Conservation (phyloP, 2,329 filamentous ascomycete genomes). For the Coniochaeta sp. region DNA sequence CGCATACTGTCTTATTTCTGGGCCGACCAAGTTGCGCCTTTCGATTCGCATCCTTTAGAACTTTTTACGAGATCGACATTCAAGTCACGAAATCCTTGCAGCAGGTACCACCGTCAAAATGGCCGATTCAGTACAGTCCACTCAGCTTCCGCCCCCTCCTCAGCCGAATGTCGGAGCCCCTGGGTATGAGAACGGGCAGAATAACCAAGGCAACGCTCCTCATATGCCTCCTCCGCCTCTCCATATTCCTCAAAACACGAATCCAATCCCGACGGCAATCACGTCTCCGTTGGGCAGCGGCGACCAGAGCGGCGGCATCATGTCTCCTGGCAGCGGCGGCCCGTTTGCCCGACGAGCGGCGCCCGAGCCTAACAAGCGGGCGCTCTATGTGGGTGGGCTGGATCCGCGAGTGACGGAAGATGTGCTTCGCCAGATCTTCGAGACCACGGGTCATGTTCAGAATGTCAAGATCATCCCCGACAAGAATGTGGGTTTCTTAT, state of each 20-base stretch:
- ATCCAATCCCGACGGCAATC: slow-evolving; percentile 88
- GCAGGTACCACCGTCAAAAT: background rate
- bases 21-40: background rate
- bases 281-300: slow-evolving; percentile 72
- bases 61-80: background rate
- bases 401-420: slow-evolving; percentile 95
- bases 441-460: slow-evolving; percentile 61
- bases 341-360: slow-evolving; percentile 83
- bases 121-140: background rate
- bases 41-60: background rate
- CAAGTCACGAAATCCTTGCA: no score
- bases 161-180: slow-evolving; percentile 63
- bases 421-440: slow-evolving; percentile 93
- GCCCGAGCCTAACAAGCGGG: slow-evolving; percentile 97
- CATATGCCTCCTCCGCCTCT: slow-evolving; percentile 89
- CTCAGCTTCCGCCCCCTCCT: slow-evolving; percentile 56
- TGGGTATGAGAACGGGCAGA: slow-evolving; percentile 71
- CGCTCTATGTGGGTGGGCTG: slow-evolving; percentile 89
- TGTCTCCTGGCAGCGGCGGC: slow-evolving; percentile 78
- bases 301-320: slow-evolving; percentile 53
- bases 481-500: slow-evolving; percentile 77
- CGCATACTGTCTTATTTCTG: background rate
- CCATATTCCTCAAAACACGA: slow-evolving; percentile 93
- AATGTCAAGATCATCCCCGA: slow-evolving; percentile 83
- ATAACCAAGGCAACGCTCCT: slow-evolving; percentile 58